Evolutionary conservation across 305 asterid species (phyloP).

Genomic region (Fraxinus angustifolia): DNA sequence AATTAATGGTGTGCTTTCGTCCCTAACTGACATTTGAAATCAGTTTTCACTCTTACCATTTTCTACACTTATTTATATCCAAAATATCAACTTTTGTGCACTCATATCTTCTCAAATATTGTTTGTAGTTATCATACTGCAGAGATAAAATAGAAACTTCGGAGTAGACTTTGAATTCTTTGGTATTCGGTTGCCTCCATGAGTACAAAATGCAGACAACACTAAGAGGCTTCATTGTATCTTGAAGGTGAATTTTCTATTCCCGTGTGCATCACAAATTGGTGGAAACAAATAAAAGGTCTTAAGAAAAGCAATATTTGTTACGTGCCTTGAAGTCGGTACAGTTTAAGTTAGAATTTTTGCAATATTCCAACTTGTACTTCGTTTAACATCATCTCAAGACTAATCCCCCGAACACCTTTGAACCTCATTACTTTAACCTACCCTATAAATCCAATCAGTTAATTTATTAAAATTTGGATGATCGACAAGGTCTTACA

Average conservation of each 20-base stretch:
- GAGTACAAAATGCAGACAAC: background rate
- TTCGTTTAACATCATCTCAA: background rate
- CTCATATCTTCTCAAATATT: background rate
- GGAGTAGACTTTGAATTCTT: background rate
- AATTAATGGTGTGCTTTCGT: too few species aligned
- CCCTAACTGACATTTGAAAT: too few species aligned
- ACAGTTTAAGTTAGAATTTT: background rate
- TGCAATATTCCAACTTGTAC: background rate
- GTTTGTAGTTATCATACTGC: background rate
- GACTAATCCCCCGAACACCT: background rate
- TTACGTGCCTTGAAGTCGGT: background rate
- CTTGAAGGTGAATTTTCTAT: background rate
- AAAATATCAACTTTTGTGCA: too few species aligned
- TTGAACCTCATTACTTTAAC: background rate
- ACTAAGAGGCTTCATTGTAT: background rate
- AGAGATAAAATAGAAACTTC: too few species aligned
- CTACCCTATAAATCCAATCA: background rate
- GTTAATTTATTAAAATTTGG: background rate
- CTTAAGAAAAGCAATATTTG: background rate
- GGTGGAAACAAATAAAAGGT: too few species aligned
- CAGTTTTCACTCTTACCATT: too few species aligned
- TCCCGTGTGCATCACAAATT: too few species aligned
- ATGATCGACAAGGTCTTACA: slow-evolving; percentile 32
- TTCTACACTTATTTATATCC: too few species aligned
- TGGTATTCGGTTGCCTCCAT: background rate